A percentile compares a stretch with the other conserved stretches of the same genome.
Evolutionary conservation across 352 stramenopile species (phyloP).

Genomic region (Globisporangium nodosum): DNA sequence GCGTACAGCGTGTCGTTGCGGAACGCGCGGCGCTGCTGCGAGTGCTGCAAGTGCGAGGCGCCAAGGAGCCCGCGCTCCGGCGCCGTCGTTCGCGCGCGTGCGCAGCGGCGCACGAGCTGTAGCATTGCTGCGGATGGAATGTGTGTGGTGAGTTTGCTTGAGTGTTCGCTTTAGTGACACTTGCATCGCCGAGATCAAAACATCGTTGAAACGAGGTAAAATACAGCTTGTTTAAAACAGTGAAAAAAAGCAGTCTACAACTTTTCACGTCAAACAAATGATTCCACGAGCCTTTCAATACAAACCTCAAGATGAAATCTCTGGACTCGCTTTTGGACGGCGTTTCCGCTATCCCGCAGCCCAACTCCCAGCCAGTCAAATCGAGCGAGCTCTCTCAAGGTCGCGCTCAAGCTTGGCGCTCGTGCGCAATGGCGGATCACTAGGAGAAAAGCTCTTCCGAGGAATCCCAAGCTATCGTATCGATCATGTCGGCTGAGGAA

Average conservation of each 20-base stretch:
- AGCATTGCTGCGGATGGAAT: background rate
- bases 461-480: constrained; percentile 36
- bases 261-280: background rate
- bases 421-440: constrained; percentile 7
- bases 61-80: background rate
- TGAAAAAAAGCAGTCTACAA: background rate
- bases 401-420: background rate
- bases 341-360: background rate
- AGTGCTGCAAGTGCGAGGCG: background rate
- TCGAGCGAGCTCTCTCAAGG: background rate
- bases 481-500: constrained; percentile 90
- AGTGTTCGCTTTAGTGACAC: background rate
- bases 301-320: background rate
- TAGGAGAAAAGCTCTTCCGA: constrained; percentile 45
- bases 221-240: constrained; percentile 1
- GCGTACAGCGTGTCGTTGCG: constrained; percentile 59
- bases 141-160: background rate
- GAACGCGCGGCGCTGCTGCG: constrained; percentile 10
- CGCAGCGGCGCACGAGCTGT: background rate
- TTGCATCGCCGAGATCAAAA: no score
- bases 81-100: background rate
- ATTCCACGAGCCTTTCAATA: background rate
- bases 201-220: background rate
- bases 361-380: constrained; percentile 38
- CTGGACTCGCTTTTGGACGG: background rate